phyloP scores from a whole-genome alignment of 805 yeast species.

The Wickerhamomyces ciferrii region DNA sequence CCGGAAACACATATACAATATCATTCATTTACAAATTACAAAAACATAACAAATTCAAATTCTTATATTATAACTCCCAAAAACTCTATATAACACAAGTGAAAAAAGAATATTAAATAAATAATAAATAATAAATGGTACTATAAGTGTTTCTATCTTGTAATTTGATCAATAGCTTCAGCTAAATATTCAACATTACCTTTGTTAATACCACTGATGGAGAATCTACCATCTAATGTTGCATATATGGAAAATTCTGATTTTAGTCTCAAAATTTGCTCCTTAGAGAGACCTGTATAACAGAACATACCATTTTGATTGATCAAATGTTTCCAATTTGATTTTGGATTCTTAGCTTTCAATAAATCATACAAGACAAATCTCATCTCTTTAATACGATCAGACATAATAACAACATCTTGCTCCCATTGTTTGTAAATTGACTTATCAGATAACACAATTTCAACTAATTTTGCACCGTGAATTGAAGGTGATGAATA shows the following conservation, averaged over 20 bases:
- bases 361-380: constrained; percentile 54
- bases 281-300: constrained; percentile 72
- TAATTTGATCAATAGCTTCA: constrained; percentile 50
- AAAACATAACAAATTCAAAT: no score
- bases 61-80: no score
- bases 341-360: constrained; percentile 45
- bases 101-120: no score
- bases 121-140: no score
- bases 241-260: constrained; percentile 74
- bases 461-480: constrained; percentile 85
- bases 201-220: constrained; percentile 84
- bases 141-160: constrained; percentile 16
- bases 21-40: no score
- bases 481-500: constrained; percentile 94
- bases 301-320: constrained; percentile 97
- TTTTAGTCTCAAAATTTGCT: constrained; percentile 68
- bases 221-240: constrained; percentile 87
- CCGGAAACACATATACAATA: no score
- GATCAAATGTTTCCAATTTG: constrained; percentile 81
- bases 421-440: constrained; percentile 71
- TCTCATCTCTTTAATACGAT: constrained; percentile 74
- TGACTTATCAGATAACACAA: constrained; percentile 56
- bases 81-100: no score
- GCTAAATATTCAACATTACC: constrained; percentile 74
- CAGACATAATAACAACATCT: constrained; percentile 76